phyloP scores from a whole-genome alignment of 2,329 filamentous ascomycete genomes.

The Magnaporthiopsis incrustans region DNA sequence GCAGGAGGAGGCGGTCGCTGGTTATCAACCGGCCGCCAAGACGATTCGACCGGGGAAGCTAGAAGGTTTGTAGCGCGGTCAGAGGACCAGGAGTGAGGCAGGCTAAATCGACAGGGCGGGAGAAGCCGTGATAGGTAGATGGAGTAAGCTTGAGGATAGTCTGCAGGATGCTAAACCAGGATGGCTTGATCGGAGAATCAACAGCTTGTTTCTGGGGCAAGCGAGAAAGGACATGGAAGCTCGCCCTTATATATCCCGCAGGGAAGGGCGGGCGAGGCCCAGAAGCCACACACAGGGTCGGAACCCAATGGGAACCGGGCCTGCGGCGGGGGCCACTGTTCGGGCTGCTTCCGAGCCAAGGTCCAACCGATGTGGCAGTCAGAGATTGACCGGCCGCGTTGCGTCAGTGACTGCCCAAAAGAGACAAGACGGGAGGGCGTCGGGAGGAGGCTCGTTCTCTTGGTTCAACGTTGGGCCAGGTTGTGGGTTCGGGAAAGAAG shows the following conservation, averaged over 20 bases:
- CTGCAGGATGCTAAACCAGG: neutral
- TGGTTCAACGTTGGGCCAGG: neutral
- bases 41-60: neutral
- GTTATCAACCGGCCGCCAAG: neutral
- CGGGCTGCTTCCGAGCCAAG: neutral
- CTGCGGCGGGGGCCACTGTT: neutral
- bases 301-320: neutral
- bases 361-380: slow-evolving; percentile 1
- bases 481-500: neutral
- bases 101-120: neutral
- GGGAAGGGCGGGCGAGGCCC: neutral
- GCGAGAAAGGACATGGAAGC: neutral
- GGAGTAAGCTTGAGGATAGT: neutral
- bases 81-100: neutral
- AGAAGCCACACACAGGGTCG: neutral
- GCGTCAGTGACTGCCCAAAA: neutral
- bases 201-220: neutral
- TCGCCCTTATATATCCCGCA: neutral
- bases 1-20: neutral
- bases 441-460: neutral
- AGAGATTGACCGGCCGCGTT: neutral
- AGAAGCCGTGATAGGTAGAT: neutral
- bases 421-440: neutral
- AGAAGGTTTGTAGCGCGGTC: neutral
- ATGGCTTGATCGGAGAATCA: neutral